Percentiles rank a stretch among this genome's conserved stretches.
Evolutionary conservation across 2,329 filamentous ascomycete species (phyloP).

Genomic region (Ceratocystis smalleyi): DNA sequence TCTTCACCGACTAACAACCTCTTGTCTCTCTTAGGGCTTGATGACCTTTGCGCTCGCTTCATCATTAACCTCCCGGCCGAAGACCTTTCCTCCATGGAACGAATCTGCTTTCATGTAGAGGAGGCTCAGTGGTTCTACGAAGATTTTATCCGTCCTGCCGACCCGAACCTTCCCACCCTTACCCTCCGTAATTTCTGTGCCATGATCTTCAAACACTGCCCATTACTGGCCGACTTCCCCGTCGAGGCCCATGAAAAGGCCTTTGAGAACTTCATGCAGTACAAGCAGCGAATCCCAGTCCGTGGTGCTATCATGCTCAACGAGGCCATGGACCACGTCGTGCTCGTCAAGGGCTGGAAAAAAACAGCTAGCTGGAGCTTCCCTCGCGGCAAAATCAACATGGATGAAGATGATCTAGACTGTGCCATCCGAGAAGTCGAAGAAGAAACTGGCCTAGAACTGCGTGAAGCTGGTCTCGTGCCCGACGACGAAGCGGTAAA

Average conservation of each 20-base stretch:
- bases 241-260: constrained; percentile 63
- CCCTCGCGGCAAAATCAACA: constrained; percentile 93
- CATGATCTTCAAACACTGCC: constrained; percentile 86
- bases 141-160: constrained; percentile 87
- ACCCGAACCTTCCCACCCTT: constrained; percentile 72
- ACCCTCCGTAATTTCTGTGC: constrained; percentile 72
- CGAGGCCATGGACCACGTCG: constrained; percentile 78
- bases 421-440: constrained; percentile 90
- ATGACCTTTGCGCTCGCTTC: constrained; percentile 95
- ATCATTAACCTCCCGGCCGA: constrained; percentile 91
- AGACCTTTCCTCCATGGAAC: constrained; percentile 75
- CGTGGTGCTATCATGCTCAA: constrained; percentile 89
- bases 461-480: constrained; percentile 60
- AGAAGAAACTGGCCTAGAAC: constrained; percentile 87
- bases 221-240: constrained; percentile 67
- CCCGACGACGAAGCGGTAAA: constrained; percentile 57
- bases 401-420: constrained; percentile 83
- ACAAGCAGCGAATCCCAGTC: constrained; percentile 89
- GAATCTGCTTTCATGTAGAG: constrained; percentile 97
- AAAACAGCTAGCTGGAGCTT: constrained; percentile 95
- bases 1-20: neutral
- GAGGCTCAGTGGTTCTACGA: constrained; percentile 99
- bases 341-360: constrained; percentile 96
- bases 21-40: constrained; percentile 45
- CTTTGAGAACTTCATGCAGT: constrained; percentile 81